phyloP scores from a whole-genome alignment of 2,329 filamentous ascomycete species.

The Furcasterigmium furcatum region DNA sequence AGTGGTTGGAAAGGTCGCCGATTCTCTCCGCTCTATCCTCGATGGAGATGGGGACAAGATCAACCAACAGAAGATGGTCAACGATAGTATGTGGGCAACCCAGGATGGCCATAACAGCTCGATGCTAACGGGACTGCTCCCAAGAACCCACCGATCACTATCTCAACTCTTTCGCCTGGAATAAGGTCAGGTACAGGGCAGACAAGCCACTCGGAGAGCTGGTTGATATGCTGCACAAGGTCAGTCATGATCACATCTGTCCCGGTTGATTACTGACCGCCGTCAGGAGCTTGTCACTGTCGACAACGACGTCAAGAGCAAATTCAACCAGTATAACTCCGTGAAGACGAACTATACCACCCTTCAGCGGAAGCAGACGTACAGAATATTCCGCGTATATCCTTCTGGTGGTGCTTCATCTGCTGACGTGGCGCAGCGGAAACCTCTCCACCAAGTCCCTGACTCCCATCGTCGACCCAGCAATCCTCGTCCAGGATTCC shows the following conservation, averaged over 20 bases:
- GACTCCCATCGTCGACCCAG: slow-evolving; percentile 80
- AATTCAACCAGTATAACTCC: slow-evolving; percentile 91
- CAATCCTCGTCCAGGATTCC: slow-evolving; percentile 78
- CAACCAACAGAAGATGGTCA: slow-evolving; percentile 85
- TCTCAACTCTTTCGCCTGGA: slow-evolving; percentile 86
- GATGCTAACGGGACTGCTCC: background rate
- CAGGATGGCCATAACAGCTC: background rate
- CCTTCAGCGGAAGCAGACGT: slow-evolving; percentile 87
- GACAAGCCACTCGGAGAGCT: slow-evolving; percentile 88
- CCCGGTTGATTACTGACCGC: background rate
- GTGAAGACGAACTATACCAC: slow-evolving; percentile 81
- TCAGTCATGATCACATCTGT: slow-evolving; percentile 24
- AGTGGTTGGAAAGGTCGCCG: slow-evolving; percentile 83
- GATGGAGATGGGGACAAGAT: slow-evolving; percentile 82
- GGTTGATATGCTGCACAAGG: slow-evolving; percentile 85
- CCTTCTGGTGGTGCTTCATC: slow-evolving; percentile 9
- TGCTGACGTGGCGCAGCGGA: slow-evolving; percentile 50
- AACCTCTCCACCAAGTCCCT: slow-evolving; percentile 94
- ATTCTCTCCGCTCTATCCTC: slow-evolving; percentile 78
- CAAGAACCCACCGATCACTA: slow-evolving; percentile 95
- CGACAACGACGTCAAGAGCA: slow-evolving; percentile 93
- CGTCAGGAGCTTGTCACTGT: slow-evolving; percentile 79
- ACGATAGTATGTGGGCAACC: slow-evolving; percentile 67
- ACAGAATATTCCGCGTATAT: slow-evolving; percentile 9
- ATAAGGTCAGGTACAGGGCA: slow-evolving; percentile 93